Percentiles rank a stretch among this genome's conserved stretches.
phyloP scores from a whole-genome alignment of 148 eudicot species.

The Salicornia ramosissima region DNA sequence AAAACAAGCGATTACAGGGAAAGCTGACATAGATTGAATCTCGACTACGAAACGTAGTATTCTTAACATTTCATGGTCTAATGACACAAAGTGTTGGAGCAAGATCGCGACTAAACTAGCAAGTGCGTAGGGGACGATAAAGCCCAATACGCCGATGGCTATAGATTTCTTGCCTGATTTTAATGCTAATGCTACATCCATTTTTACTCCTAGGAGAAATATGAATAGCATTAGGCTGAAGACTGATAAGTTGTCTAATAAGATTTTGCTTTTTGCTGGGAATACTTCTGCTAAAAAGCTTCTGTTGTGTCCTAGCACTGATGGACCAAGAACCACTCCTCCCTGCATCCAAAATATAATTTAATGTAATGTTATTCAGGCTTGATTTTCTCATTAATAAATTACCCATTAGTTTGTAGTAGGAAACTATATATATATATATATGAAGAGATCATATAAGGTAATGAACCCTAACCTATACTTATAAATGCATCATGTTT shows the following conservation, averaged over 20 bases:
- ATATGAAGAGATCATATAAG: no score
- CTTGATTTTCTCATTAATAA: no score
- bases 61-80: constrained; percentile 25
- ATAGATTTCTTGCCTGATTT: constrained; percentile 43
- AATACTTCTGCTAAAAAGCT: constrained; percentile 25
- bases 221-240: constrained; percentile 42
- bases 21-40: constrained; percentile 38
- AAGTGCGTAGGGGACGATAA: constrained; percentile 32
- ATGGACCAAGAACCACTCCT: constrained; percentile 46
- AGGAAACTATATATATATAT: no score
- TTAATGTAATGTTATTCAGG: no score
- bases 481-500: no score
- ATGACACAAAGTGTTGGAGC: constrained; percentile 14
- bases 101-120: constrained; percentile 29
- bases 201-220: constrained; percentile 42
- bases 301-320: constrained; percentile 33
- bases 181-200: constrained; percentile 32
- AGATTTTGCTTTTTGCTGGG: constrained; percentile 27
- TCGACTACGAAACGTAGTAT: constrained; percentile 30
- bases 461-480: no score
- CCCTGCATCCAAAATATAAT: constrained; percentile 26
- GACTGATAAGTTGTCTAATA: constrained; percentile 36
- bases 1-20: constrained; percentile 41
- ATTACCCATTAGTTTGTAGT: no score
- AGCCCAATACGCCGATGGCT: constrained; percentile 36